Conservation (phyloP, 805 yeast genomes). For the Wickerhamiella azyma region DNA sequence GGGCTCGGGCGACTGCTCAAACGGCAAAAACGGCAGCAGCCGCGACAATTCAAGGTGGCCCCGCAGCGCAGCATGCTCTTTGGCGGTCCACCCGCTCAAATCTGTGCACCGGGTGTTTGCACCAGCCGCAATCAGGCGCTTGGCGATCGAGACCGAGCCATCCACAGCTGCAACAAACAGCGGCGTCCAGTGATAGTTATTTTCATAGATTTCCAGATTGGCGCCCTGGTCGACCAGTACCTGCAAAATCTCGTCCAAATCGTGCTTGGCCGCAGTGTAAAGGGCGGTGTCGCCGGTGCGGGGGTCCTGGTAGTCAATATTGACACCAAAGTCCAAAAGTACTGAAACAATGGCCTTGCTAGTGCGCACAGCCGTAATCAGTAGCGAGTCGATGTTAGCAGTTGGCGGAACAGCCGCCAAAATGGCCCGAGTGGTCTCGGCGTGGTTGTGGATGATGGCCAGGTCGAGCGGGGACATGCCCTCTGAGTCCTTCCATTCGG, state of each 20-base stretch:
- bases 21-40: conserved; percentile 28
- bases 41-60: conserved; percentile 69
- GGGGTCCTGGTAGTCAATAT: conserved; percentile 51
- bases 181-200: conserved; percentile 88
- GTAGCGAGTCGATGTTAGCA: conserved; percentile 23
- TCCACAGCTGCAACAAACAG: conserved; percentile 81
- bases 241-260: conserved; percentile 39
- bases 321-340: conserved; percentile 39
- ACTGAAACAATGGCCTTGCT: conserved; percentile 42
- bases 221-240: conserved; percentile 51
- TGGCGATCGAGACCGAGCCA: conserved; percentile 49
- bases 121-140: conserved; percentile 37
- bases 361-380: conserved; percentile 56
- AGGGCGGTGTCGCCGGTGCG: conserved; percentile 53
- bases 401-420: conserved; percentile 27
- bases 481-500: conserved; percentile 46
- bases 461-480: conserved; percentile 68
- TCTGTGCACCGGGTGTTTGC: conserved; percentile 49
- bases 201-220: conserved; percentile 60
- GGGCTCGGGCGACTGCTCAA: conserved; percentile 20
- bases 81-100: conserved; percentile 92
- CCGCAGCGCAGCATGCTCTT: conserved; percentile 86
- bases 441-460: conserved; percentile 73
- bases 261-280: conserved; percentile 63
- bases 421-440: conserved; percentile 52